These are phyloP conservation scores for Talaromyces piceae DNA, from an alignment of 2,329 filamentous ascomycete genomes.

Conservation along the genomic window DNA sequence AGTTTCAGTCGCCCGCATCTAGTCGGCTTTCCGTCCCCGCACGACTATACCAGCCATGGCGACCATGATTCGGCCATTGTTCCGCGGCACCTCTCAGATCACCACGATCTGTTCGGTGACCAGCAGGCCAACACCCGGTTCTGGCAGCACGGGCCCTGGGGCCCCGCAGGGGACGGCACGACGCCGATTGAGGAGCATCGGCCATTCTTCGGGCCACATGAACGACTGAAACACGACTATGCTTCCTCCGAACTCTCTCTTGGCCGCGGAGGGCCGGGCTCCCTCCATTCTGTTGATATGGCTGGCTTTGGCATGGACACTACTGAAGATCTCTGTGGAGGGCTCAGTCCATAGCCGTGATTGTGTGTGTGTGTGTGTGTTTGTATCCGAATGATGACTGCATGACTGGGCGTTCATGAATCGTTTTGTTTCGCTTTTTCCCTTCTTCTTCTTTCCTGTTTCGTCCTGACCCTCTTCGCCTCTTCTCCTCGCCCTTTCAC, in stretches of 20 bases:
- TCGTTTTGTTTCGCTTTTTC: conserved; percentile 3
- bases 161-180: conserved; percentile 32
- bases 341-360: conserved; percentile 29
- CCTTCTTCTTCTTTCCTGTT: conserved; percentile 1
- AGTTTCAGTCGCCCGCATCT: conserved; percentile 35
- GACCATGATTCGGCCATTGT: conserved; percentile 19
- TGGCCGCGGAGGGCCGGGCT: conserved; percentile 33
- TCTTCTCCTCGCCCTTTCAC: background rate
- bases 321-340: conserved; percentile 28
- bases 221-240: conserved; percentile 38
- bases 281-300: conserved; percentile 39
- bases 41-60: conserved; percentile 33
- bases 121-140: conserved; percentile 39
- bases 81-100: conserved; percentile 27
- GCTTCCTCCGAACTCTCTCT: conserved; percentile 38
- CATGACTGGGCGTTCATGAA: conserved; percentile 13
- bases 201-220: conserved; percentile 38
- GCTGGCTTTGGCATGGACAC: conserved; percentile 36
- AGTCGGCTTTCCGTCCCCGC: conserved; percentile 35
- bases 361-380: conserved; percentile 4
- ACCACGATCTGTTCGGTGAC: conserved; percentile 38
- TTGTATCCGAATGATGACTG: conserved; percentile 14
- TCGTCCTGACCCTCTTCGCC: background rate
- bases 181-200: conserved; percentile 36
- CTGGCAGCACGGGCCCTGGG: conserved; percentile 38